Base-by-base conservation (phyloP, 129 eudicot genomes). In the Artemisia annua region DNA sequence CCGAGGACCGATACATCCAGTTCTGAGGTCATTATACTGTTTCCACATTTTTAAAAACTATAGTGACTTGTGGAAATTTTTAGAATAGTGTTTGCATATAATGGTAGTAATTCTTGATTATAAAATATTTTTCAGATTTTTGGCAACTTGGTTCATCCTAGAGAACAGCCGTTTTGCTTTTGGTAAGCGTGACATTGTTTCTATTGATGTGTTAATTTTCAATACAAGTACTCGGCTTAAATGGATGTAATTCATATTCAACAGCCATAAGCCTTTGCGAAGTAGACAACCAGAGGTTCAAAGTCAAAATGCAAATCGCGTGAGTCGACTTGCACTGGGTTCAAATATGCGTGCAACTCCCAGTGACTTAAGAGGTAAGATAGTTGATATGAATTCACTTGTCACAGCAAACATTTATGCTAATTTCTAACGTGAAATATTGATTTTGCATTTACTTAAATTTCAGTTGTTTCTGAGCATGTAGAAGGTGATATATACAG, bases 121-220 rank as follows among this genome's bases (percentile, higher is more conserved):
- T 39, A 39, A 22, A 53, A 57, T 72, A 63, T 53, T 71, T 26
- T 60, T 58, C 89, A 90, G 99, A 60, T 78, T 78, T 75, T 78
- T 50, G 85, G 85, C 59, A 88, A 71, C 78, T 87, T 84, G 66
- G 83, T 76, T 78, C 92, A 89, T 71, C 91, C 89, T 51, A 82
- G 79, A 83, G 81, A 70, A 72, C 88, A 86, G 44, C 73, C 89
- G 1, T 84, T 90, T 73, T 83, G 68, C 82, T 78, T 73, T 66
- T 73, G 97, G 99, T 88, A 80, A 74, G 85, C 71, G 13, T 30
- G 35, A 17, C 57, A 22, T 6, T 24, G 48, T 7, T 11, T 54
- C 57, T 66, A 4, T 52, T 32, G 7, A 17, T 22, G 22, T 65
- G 44, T 22, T 50, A 14, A 11, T 53, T 64, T 46, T 64, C 7